A percentile compares a stretch with the other conserved stretches of the same genome.
phyloP scores from a whole-genome alignment of 768 basidiomycete genomes.

The Tulasnella sp. region DNA sequence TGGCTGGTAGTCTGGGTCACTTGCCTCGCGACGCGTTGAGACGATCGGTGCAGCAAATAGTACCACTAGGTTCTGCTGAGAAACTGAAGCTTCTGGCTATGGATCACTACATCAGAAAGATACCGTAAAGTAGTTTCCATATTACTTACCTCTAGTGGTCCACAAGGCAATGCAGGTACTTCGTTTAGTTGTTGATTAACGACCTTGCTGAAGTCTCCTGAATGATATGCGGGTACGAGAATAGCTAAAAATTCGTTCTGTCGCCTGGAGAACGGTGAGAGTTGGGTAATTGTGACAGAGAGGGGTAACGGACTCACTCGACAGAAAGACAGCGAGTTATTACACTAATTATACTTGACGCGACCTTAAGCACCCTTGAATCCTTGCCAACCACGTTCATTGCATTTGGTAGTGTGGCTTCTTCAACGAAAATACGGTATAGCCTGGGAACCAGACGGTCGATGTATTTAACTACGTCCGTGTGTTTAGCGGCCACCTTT shows the following conservation, averaged over 20 bases:
- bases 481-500: conserved; percentile 40
- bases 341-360: conserved; percentile 52
- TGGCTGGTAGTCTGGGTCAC: conserved; percentile 16
- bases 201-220: conserved; percentile 41
- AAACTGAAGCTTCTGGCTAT: conserved; percentile 34
- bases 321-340: conserved; percentile 49
- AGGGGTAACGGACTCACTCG: conserved; percentile 42
- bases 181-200: conserved; percentile 46
- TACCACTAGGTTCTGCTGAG: conserved; percentile 50
- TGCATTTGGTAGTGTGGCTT: conserved; percentile 25
- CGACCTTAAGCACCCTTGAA: conserved; percentile 44
- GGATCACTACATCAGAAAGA: conserved; percentile 15
- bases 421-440: conserved; percentile 48
- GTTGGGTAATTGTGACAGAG: neutral
- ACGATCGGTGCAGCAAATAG: conserved; percentile 57
- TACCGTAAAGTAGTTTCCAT: conserved; percentile 9
- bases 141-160: conserved; percentile 39
- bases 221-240: conserved; percentile 43
- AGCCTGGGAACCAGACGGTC: conserved; percentile 62
- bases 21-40: conserved; percentile 54
- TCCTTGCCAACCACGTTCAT: conserved; percentile 30
- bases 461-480: conserved; percentile 68
- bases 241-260: neutral
- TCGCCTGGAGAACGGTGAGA: neutral
- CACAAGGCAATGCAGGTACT: conserved; percentile 29